Base-by-base conservation (phyloP, 2,329 filamentous ascomycete genomes). In the Thielaviopsis punctulata region DNA sequence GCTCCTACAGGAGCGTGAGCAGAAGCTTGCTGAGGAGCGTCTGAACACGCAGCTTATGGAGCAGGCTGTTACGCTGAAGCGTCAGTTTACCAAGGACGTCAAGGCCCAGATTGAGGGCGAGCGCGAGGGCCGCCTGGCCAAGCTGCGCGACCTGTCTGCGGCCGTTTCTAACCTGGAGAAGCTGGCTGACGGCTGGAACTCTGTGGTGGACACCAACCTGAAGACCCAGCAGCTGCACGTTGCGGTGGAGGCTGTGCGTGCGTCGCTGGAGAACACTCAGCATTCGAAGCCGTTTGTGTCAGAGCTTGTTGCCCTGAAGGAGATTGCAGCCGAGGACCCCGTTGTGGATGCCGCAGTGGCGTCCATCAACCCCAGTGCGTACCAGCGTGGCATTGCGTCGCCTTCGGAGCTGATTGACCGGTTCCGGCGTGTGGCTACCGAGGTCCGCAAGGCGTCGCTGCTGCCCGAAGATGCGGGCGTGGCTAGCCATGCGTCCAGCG, bases 181-280 rank as follows among this genome's bases (percentile, higher is more conserved):
- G 66, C 77, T 98, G 52, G 93, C 89, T 1, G 77, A 79, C 1
- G 83, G 87, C 58, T 96, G 88, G 88, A 93, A 90, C 67, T 79
- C 81, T 41, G 86, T 96, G 36, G 80, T 98, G 21, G 88, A 96
- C 64, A 74, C 78, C 55, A 96, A 92, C 68, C 77, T 96, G 57
- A 84, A 86, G 67, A 95, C 92, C 0, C 92, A 98, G 68, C 89
- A 96, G 69, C 80, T 98, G 24, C 87, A 95, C 63, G 87, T 98
- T 33, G 92, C 92, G 19, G 84, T 96, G 25, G 92, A 98, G 64
- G 87, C 90, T 39, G 88, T 96, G 49, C 84, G 86, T 58, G 80
- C 86, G 54, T 86, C 83, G 49, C 77, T 96, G 21, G 82, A 88
- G 62, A 82, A 83, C 58, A 75, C 82, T 12, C 60, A 62, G 12